Percentiles rank a stretch among this genome's conserved stretches.
phyloP scores from a whole-genome alignment of 352 stramenopile genomes.

The Phytophthora citrophthora region DNA sequence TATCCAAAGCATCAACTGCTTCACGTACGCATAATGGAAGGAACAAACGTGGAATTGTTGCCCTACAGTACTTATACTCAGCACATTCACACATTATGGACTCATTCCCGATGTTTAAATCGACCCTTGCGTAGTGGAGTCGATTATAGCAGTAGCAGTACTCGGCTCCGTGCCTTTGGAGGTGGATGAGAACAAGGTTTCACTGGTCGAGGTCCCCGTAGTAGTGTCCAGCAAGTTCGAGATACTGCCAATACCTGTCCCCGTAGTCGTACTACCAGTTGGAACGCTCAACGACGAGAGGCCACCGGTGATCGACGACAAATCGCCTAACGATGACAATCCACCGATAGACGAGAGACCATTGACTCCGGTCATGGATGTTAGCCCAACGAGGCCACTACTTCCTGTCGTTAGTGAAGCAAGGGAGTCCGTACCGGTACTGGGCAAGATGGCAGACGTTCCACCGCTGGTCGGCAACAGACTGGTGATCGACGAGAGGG shows the following conservation, averaged over 20 bases:
- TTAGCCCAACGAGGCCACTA: not conserved
- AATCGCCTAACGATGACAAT: not conserved
- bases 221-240: not conserved
- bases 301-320: not conserved
- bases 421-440: slow-evolving; percentile 8
- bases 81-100: not conserved
- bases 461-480: slow-evolving; percentile 8
- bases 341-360: not conserved
- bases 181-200: not conserved
- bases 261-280: not conserved
- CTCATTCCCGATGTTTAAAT: not conserved
- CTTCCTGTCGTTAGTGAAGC: not conserved
- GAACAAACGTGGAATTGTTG: too few species aligned
- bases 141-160: not conserved
- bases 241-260: not conserved
- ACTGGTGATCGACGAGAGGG: slow-evolving; percentile 1
- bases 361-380: not conserved
- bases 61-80: not conserved
- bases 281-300: not conserved
- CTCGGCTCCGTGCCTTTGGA: not conserved
- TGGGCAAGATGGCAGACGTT: not conserved
- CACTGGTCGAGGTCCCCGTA: not conserved
- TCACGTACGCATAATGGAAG: too few species aligned
- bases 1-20: too few species aligned
- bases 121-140: not conserved